Conservation (phyloP, 2,329 filamentous ascomycete species). For the Microsporum canis region DNA sequence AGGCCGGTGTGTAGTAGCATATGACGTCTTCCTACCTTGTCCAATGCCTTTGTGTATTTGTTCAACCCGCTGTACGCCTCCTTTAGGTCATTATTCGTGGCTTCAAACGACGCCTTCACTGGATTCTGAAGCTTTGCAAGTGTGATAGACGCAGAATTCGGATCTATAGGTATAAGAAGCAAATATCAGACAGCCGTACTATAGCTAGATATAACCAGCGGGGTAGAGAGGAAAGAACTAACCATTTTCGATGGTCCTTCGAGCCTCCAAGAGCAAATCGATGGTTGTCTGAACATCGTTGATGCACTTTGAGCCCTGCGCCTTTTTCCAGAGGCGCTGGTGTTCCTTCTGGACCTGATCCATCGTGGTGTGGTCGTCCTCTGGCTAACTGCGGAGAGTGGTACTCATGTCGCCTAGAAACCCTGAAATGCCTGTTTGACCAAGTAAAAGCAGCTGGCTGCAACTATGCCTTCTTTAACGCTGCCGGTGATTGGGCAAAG, state of each 20-base stretch:
- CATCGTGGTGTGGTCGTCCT: conserved; percentile 31
- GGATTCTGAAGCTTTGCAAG: conserved; percentile 79
- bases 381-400: not conserved
- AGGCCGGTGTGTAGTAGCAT: not conserved
- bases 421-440: not conserved
- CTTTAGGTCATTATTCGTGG: conserved; percentile 68
- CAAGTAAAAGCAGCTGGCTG: not conserved
- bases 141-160: conserved; percentile 58
- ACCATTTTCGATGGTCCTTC: conserved; percentile 64
- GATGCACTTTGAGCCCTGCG: conserved; percentile 59
- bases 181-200: not conserved
- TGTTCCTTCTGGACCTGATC: conserved; percentile 63
- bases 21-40: conserved; percentile 48
- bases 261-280: conserved; percentile 59
- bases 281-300: conserved; percentile 75
- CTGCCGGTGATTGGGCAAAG: not conserved
- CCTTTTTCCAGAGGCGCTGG: conserved; percentile 56
- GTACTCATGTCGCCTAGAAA: not conserved
- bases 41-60: conserved; percentile 72
- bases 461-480: not conserved
- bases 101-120: conserved; percentile 67
- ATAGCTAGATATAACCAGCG: not conserved
- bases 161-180: conserved; percentile 40
- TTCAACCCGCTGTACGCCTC: conserved; percentile 72
- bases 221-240: not conserved